These are phyloP conservation scores for Melanopsichium pennsylvanicum DNA, from an alignment of 1,284 basidiomycete genomes.

Conservation along the genomic window DNA sequence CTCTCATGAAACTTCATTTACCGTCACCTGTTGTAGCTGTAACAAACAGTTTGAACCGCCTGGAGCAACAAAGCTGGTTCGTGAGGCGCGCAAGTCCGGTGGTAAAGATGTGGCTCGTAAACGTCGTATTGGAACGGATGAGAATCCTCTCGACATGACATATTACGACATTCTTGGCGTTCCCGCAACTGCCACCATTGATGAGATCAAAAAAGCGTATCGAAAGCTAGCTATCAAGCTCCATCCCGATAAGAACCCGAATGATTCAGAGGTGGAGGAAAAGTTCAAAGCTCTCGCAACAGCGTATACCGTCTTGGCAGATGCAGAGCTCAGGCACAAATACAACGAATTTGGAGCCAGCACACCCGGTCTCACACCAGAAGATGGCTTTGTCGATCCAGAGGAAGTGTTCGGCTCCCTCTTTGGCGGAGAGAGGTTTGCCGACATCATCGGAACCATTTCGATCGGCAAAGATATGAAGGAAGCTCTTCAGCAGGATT, in stretches of 20 bases:
- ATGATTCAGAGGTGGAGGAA: conserved; percentile 90
- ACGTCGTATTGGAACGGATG: conserved; percentile 63
- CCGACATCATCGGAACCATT: conserved; percentile 82
- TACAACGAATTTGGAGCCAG: conserved; percentile 81
- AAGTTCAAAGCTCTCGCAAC: conserved; percentile 70
- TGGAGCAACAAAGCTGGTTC: conserved; percentile 51
- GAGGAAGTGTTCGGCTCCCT: conserved; percentile 80
- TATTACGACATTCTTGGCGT: conserved; percentile 76
- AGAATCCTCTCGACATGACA: conserved; percentile 63
- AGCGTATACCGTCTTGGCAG: conserved; percentile 76
- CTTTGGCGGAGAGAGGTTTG: conserved; percentile 77
- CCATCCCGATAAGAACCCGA: conserved; percentile 80
- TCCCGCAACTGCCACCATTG: conserved; percentile 76
- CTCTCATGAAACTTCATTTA: conserved; percentile 55
- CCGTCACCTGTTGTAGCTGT: conserved; percentile 60
- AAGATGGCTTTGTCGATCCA: conserved; percentile 71
- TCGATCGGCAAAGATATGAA: conserved; percentile 96
- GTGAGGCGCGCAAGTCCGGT: conserved; percentile 50
- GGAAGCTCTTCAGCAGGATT: conserved; percentile 90
- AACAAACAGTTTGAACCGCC: conserved; percentile 62
- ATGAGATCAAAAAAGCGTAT: conserved; percentile 96
- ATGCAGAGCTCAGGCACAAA: conserved; percentile 81
- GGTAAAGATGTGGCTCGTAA: conserved; percentile 46
- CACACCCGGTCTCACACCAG: conserved; percentile 59
- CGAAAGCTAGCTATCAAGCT: conserved; percentile 90